A percentile compares a stretch with the other conserved stretches of the same genome.
These are phyloP conservation scores for Collariella sp. DNA, from an alignment of 495 filamentous ascomycete genomes.

Conservation along the genomic window DNA sequence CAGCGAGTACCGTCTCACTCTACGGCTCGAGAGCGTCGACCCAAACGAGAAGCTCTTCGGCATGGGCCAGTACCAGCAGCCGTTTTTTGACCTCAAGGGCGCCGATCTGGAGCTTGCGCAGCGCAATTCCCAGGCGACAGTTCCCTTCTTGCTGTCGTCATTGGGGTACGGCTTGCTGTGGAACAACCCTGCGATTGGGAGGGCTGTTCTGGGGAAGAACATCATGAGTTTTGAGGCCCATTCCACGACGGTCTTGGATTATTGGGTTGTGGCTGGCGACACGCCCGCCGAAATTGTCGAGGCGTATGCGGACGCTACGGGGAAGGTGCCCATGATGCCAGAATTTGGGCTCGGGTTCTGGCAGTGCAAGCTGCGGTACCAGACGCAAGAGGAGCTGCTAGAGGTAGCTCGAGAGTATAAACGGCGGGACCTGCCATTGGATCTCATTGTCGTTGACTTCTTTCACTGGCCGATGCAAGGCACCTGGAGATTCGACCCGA, in stretches of 20 bases:
- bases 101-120: slow-evolving; percentile 50
- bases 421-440: slow-evolving; percentile 41
- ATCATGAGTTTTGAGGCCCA: slow-evolving; percentile 51
- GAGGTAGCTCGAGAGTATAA: slow-evolving; percentile 47
- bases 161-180: slow-evolving; percentile 51
- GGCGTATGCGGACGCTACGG: slow-evolving; percentile 43
- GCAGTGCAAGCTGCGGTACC: slow-evolving; percentile 54
- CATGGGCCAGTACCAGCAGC: slow-evolving; percentile 57
- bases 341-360: slow-evolving; percentile 55
- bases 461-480: slow-evolving; percentile 56
- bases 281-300: slow-evolving; percentile 44
- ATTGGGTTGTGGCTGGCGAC: slow-evolving; percentile 51
- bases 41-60: slow-evolving; percentile 49
- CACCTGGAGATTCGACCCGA: slow-evolving; percentile 49
- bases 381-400: slow-evolving; percentile 50
- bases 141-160: slow-evolving; percentile 48
- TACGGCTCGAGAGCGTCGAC: slow-evolving; percentile 45
- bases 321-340: slow-evolving; percentile 52
- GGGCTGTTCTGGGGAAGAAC: slow-evolving; percentile 49
- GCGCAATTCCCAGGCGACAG: slow-evolving; percentile 52
- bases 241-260: slow-evolving; percentile 46
- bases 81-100: slow-evolving; percentile 48
- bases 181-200: slow-evolving; percentile 50
- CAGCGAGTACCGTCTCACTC: slow-evolving; percentile 42
- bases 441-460: slow-evolving; percentile 53